Evolutionary conservation across 2,329 filamentous ascomycete species (phyloP).

Genomic region (Cladophialophora carrionii): DNA sequence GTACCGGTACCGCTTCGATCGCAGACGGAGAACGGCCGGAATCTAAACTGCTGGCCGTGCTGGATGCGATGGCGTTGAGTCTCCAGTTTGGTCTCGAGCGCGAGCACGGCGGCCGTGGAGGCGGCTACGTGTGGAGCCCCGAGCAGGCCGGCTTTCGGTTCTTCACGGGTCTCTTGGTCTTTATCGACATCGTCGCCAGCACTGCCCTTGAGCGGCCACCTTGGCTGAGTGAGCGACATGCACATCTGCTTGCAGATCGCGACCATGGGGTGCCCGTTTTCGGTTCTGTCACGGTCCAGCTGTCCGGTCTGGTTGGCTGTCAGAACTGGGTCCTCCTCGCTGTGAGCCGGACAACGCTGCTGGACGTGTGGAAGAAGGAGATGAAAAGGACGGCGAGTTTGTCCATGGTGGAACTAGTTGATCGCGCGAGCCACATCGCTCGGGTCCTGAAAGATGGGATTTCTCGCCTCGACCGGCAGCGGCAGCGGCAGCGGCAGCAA

Average conservation of each 20-base stretch:
- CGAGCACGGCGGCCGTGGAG: neutral
- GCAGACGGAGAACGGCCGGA: neutral
- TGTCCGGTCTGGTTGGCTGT: constrained; percentile 60
- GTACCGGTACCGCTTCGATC: neutral
- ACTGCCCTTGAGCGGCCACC: constrained; percentile 42
- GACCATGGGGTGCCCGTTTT: constrained; percentile 11
- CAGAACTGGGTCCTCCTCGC: constrained; percentile 61
- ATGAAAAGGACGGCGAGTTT: constrained; percentile 36
- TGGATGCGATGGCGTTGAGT: neutral
- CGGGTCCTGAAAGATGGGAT: constrained; percentile 9
- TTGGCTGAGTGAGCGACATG: constrained; percentile 40
- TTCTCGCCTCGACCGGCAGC: neutral
- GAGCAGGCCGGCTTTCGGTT: constrained; percentile 47
- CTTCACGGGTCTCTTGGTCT: constrained; percentile 43
- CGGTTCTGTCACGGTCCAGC: neutral
- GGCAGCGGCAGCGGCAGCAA: too few relatives aligned
- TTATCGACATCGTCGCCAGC: constrained; percentile 46
- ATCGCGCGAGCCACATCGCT: neutral
- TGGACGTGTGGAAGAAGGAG: constrained; percentile 61
- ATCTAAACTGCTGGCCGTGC: neutral
- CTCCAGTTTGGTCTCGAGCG: constrained; percentile 15
- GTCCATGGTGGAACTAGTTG: constrained; percentile 30
- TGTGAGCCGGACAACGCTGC: constrained; percentile 58
- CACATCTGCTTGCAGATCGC: constrained; percentile 43
- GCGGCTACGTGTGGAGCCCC: constrained; percentile 40